phyloP scores from a whole-genome alignment of 148 eudicot genomes.

The Heliamphora exappendiculata region DNA sequence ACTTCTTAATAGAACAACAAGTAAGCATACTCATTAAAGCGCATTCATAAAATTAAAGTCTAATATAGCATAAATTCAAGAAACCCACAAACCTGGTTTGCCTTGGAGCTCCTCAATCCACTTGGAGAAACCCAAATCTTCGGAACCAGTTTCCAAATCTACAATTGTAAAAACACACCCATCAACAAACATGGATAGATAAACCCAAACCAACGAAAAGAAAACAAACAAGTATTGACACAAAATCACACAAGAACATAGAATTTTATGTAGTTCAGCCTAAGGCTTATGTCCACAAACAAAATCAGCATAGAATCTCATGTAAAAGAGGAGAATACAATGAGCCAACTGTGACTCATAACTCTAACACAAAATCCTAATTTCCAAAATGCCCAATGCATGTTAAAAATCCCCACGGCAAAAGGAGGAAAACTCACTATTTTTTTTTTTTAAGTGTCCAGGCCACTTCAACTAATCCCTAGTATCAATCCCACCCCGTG shows the following conservation, averaged over 20 bases:
- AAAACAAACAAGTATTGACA: not conserved
- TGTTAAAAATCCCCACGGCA: too few species aligned
- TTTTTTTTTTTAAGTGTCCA: too few species aligned
- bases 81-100: slow-evolving; percentile 59
- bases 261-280: too few species aligned
- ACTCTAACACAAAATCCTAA: too few species aligned
- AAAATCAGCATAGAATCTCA: too few species aligned
- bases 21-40: not conserved
- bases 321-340: too few species aligned
- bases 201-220: not conserved
- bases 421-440: too few species aligned
- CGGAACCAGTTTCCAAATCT: slow-evolving; percentile 40
- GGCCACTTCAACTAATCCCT: too few species aligned
- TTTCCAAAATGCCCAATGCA: too few species aligned
- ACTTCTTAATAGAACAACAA: not conserved
- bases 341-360: too few species aligned
- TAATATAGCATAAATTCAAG: not conserved
- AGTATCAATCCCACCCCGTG: too few species aligned
- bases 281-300: too few species aligned
- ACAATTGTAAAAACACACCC: slow-evolving; percentile 7
- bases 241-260: not conserved
- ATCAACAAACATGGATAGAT: not conserved
- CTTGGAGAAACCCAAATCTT: slow-evolving; percentile 72
- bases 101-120: slow-evolving; percentile 61
- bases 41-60: not conserved